phyloP scores from a whole-genome alignment of 1,284 basidiomycete genomes.

The Cystobasidium slooffiae region DNA sequence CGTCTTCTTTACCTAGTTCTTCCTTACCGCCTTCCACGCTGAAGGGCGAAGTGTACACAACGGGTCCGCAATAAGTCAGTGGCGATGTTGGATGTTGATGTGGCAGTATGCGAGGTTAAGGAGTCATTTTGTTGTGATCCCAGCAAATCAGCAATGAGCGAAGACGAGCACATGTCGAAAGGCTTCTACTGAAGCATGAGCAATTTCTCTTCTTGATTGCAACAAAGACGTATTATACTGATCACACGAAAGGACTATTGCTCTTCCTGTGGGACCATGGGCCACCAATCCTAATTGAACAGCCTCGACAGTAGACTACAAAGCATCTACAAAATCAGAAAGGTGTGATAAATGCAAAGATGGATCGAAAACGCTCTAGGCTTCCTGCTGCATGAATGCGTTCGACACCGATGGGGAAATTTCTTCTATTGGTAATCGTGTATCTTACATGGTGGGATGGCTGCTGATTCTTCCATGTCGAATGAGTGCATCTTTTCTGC shows the following conservation, averaged over 20 bases:
- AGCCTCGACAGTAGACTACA: too few species aligned
- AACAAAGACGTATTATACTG: background rate
- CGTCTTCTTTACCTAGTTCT: slow-evolving; percentile 7
- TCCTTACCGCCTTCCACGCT: background rate
- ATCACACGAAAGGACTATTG: background rate
- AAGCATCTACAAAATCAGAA: too few species aligned
- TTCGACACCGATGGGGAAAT: background rate
- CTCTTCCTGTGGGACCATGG: background rate
- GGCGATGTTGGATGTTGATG: too few species aligned
- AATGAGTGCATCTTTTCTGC: slow-evolving; percentile 42
- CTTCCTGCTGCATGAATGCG: too few species aligned
- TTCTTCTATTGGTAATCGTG: too few species aligned
- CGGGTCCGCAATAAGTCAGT: background rate
- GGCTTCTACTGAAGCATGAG: background rate
- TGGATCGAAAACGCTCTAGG: too few species aligned
- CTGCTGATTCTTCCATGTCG: slow-evolving; percentile 41
- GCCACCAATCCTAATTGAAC: too few species aligned
- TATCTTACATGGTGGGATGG: slow-evolving; percentile 28
- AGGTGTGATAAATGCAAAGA: too few species aligned
- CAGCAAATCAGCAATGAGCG: background rate
- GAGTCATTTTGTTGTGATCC: background rate
- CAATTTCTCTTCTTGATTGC: background rate
- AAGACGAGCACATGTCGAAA: background rate
- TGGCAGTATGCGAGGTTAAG: background rate
- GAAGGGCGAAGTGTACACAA: background rate